These are phyloP conservation scores for Aureobasidium sp. DNA, from an alignment of 2,329 filamentous ascomycete genomes.

Conservation along the genomic window DNA sequence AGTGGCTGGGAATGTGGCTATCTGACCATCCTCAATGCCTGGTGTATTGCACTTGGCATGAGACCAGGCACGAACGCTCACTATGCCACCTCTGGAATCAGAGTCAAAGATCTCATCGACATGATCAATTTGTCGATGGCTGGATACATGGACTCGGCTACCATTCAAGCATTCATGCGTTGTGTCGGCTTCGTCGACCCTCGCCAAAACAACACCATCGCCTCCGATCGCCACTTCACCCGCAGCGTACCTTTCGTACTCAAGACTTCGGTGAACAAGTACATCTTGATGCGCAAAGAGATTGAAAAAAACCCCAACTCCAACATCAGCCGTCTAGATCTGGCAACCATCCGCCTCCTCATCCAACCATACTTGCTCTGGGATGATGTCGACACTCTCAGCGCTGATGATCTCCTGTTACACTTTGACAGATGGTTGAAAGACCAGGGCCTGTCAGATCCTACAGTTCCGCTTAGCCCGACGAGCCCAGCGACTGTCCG, in stretches of 20 bases:
- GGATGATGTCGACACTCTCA: neutral
- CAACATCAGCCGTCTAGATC: neutral
- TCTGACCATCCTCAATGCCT: slow-evolving; percentile 4
- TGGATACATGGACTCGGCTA: slow-evolving; percentile 12
- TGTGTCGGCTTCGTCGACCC: neutral
- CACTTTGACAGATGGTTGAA: neutral
- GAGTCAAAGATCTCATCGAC: neutral
- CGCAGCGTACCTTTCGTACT: neutral
- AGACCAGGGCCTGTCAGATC: neutral
- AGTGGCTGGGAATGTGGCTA: neutral
- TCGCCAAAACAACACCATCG: neutral
- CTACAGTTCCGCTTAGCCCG: neutral
- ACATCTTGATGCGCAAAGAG: neutral
- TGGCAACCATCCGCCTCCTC: neutral
- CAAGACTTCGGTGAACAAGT: neutral
- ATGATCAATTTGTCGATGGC: slow-evolving; percentile 2
- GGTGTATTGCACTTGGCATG: slow-evolving; percentile 7
- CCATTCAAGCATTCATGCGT: slow-evolving; percentile 4
- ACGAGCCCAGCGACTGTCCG: neutral
- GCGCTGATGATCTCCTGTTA: neutral
- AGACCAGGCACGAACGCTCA: neutral
- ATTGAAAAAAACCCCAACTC: neutral
- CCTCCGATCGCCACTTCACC: slow-evolving; percentile 1
- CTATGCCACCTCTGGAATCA: neutral
- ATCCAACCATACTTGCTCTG: neutral